Evolutionary conservation across 2,329 filamentous ascomycete genomes (phyloP), one percentile per base, ranked within the genome.

Genomic region (Cryphonectria carpinicola): DNA sequence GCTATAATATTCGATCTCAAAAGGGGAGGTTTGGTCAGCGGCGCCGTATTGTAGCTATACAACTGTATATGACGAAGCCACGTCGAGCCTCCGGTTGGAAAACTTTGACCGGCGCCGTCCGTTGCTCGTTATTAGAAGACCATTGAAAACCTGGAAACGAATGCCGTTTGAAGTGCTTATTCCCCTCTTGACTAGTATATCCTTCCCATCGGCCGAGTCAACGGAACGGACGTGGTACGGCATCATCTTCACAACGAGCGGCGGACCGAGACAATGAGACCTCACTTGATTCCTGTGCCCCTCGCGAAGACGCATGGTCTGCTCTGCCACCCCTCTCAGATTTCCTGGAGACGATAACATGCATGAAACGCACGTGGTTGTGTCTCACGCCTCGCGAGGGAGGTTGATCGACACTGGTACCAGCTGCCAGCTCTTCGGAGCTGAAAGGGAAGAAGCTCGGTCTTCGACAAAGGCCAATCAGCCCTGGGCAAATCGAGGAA

Each of bases 191-290:
- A 65, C 64, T 66, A 56, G 35, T 25, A 11, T 39, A 39, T 10
- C 11, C 10, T 39, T 39, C 32, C 17, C 19, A 54, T 41, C 46
- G 64, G 64, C 43, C 64, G 61, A 64, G 46, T 54, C 28, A 22
- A 54, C 13, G 46, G 46, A 1, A 49, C 2, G 32, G 54, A 14
- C 13, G 66, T 68, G 10, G 41, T 39, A 68, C 66, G 63, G 52
- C 58, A 41, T 63, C 17, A 68, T 63, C 39, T 37, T 32, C 58
- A 67, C 41, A 11, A 19, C n/a, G 58, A 43, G 41, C 28, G 4
- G 41, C 28, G 39, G 10, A 52, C 28, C 60, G 28, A 37, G 52
- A 68, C 43, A 62, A 11, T 17, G 54, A 67, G 3, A 46, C 32
- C 43, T 54, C 32, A 35, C 28, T 35, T 52, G 22, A 2, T 35